Percentiles rank a stretch among this genome's conserved stretches.
Evolutionary conservation across 2,329 filamentous ascomycete genomes (phyloP).

Genomic region (Thelonectria blattea): DNA sequence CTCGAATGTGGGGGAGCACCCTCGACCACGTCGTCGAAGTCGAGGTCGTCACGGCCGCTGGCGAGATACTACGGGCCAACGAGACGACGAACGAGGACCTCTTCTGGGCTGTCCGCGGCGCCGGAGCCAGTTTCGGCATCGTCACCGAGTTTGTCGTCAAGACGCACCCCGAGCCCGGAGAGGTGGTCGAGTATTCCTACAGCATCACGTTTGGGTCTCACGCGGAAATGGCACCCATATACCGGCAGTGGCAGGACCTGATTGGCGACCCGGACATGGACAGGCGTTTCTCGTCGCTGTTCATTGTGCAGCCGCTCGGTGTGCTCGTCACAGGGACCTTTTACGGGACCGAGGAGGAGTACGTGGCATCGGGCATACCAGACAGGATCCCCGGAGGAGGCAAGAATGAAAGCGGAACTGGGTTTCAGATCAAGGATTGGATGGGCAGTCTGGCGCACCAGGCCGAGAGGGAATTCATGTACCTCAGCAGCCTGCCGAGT

Average conservation of each 20-base stretch:
- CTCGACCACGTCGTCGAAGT: conserved; percentile 58
- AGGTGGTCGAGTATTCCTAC: conserved; percentile 65
- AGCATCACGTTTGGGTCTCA: conserved; percentile 56
- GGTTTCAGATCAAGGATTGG: conserved; percentile 66
- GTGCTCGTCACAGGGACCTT: conserved; percentile 65
- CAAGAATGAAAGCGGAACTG: conserved; percentile 39
- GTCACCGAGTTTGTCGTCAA: conserved; percentile 62
- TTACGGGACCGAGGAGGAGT: conserved; percentile 65
- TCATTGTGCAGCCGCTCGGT: conserved; percentile 60
- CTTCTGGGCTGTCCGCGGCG: conserved; percentile 63
- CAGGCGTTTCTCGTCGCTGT: conserved; percentile 62
- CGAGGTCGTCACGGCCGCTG: conserved; percentile 61
- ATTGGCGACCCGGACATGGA: conserved; percentile 61
- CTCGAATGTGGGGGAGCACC: conserved; percentile 63
- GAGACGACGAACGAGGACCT: conserved; percentile 57
- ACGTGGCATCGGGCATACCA: conserved; percentile 55
- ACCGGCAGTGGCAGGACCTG: conserved; percentile 64
- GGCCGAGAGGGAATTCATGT: conserved; percentile 55
- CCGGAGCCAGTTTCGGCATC: conserved; percentile 62
- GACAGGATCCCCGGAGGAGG: conserved; percentile 49
- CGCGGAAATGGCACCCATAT: conserved; percentile 54
- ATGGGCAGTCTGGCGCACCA: conserved; percentile 61
- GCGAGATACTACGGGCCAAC: conserved; percentile 55
- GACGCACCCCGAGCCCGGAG: conserved; percentile 61
- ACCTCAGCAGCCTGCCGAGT: conserved; percentile 52